Evolutionary conservation across 2,329 filamentous ascomycete species (phyloP), one percentile per base, ranked within the genome.

Genomic region (Neonectria faginata): DNA sequence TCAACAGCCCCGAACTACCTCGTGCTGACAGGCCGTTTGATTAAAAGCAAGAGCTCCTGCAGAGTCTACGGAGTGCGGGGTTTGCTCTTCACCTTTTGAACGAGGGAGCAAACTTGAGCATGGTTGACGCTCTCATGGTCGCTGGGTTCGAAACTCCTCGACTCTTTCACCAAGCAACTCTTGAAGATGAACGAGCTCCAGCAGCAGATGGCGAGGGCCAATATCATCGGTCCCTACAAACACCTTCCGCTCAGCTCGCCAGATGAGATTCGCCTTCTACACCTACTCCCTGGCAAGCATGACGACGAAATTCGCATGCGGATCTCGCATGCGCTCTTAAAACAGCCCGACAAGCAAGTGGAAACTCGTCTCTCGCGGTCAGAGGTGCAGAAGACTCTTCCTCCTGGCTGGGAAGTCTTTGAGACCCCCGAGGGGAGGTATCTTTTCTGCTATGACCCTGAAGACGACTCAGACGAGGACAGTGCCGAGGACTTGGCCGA

Each of bases 371-470:
- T 58, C 18, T 50, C 44, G 10, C 44, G 55, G 22, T 25, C 33
- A 10, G 47, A 62, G 25, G 33, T 47, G 25, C 45, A 51, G 20
- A 18, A 62, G 12, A 58, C 54, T 5, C n/a, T 62, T 5, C 41
- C 55, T 3, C n/a, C 5, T n/a, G 48, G 25, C 3, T 63, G 50
- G 54, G 48, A 48, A 16, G 60, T 59, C 5, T 54, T 41, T 16
- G 60, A 63, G 48, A 59, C 60, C 0, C 31, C 41, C 10, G 48
- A 54, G 8, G 31, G 48, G 5, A 20, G 31, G n/a, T 63, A 50
- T 31, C 47, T 63, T 6, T 63, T 59, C n/a, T 57, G 33, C 5
- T 27, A 47, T 42, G 60, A 53, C 20, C 45, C 45, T 3, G 20
- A 39, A 14, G 48, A 44, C n/a, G 25, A 33, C 18, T 16, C 39